phyloP scores from a whole-genome alignment of 2,329 filamentous ascomycete species.

The Triangularia setosa region DNA sequence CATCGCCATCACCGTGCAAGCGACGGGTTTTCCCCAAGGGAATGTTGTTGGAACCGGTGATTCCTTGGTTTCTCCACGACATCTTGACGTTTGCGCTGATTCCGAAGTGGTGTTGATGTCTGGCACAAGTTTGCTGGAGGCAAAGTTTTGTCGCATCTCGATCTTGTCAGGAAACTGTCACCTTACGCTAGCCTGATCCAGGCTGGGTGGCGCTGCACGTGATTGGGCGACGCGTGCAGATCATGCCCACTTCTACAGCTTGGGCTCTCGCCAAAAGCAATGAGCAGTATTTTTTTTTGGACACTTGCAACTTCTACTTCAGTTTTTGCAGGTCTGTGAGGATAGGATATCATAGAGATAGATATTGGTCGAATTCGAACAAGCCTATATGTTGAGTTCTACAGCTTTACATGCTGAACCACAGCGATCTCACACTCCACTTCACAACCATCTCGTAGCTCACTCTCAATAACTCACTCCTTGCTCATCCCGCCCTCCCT shows the following conservation, averaged over 20 bases:
- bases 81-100: slow-evolving; percentile 37
- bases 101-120: background rate
- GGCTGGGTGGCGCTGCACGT: background rate
- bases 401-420: too few species aligned
- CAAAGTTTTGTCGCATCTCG: background rate
- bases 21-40: slow-evolving; percentile 81
- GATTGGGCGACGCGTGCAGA: background rate
- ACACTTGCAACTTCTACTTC: too few species aligned
- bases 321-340: too few species aligned
- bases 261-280: too few species aligned
- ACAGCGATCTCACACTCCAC: too few species aligned
- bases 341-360: too few species aligned
- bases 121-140: background rate
- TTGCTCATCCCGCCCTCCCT: too few species aligned
- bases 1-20: slow-evolving; percentile 58
- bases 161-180: background rate
- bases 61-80: slow-evolving; percentile 72
- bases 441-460: too few species aligned
- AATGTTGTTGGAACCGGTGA: slow-evolving; percentile 98
- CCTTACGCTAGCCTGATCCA: slow-evolving; percentile 1
- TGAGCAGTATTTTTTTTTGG: too few species aligned
- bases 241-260: background rate
- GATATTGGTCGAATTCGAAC: too few species aligned
- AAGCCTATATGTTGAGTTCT: too few species aligned
- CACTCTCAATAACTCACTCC: too few species aligned